These are phyloP conservation scores for Malbranchea cinnamomea DNA, from an alignment of 2,329 filamentous ascomycete genomes.

Conservation along the genomic window DNA sequence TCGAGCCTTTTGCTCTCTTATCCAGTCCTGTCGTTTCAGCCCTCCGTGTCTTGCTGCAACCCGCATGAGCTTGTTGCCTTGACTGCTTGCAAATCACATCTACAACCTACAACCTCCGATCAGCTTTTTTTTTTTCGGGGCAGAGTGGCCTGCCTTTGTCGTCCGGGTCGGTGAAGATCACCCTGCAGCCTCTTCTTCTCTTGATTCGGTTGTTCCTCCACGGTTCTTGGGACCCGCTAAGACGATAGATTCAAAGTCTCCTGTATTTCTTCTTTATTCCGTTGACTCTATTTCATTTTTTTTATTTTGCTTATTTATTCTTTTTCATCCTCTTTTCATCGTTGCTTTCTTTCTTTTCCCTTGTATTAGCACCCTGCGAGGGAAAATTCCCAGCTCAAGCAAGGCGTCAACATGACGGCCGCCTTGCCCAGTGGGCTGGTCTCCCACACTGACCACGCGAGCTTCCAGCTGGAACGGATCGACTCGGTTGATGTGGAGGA, in stretches of 20 bases:
- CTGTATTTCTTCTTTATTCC: slow-evolving; percentile 1
- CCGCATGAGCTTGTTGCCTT: no score
- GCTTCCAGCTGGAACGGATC: slow-evolving; percentile 22
- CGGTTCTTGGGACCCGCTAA: no score
- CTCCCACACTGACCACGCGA: slow-evolving; percentile 21
- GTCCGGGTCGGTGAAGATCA: slow-evolving; percentile 1
- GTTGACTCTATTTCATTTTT: slow-evolving; percentile 2
- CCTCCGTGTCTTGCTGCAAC: slow-evolving; percentile 3
- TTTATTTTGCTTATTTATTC: not conserved
- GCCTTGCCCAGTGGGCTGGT: slow-evolving; percentile 27
- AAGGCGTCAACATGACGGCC: slow-evolving; percentile 19
- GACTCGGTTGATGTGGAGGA: slow-evolving; percentile 25
- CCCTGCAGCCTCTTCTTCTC: not conserved
- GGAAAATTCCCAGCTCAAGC: not conserved
- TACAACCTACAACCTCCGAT: no score
- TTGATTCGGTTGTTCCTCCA: no score
- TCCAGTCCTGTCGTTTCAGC: slow-evolving; percentile 1
- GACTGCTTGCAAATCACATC: no score
- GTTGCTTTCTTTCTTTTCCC: not conserved
- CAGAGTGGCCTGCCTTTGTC: not conserved
- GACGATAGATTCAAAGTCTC: no score
- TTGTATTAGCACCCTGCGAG: not conserved
- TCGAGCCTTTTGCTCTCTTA: not conserved
- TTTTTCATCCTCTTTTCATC: not conserved
- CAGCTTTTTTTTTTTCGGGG: not conserved